Evolutionary conservation across 192 early-diverging fungal species (phyloP).

Genomic region (Rhizophagus clarus): DNA sequence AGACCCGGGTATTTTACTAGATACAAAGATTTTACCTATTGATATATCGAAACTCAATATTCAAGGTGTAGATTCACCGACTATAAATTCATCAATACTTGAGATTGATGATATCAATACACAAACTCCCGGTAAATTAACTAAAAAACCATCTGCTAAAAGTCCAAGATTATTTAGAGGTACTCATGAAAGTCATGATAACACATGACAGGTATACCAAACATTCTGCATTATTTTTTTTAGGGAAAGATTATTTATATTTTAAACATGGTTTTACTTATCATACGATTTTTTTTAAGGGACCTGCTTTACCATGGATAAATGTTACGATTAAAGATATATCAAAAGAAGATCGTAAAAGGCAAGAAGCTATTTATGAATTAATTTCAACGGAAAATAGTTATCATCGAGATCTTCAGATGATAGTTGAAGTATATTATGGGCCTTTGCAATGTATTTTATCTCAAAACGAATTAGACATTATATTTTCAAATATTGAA

Average conservation of each 20-base stretch:
- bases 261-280: neutral
- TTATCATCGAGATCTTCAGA: conserved; percentile 73
- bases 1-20: too few relatives aligned
- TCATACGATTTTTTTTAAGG: neutral
- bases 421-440: conserved; percentile 72
- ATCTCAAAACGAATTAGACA: conserved; percentile 56
- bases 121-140: neutral
- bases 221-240: neutral
- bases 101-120: neutral
- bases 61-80: conserved; percentile 10
- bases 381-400: conserved; percentile 75
- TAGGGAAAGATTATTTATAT: too few relatives aligned
- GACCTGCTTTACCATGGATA: conserved; percentile 12
- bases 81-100: neutral
- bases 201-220: neutral
- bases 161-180: conserved; percentile 26
- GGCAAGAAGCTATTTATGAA: conserved; percentile 84
- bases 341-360: conserved; percentile 64
- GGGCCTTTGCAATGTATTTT: conserved; percentile 58
- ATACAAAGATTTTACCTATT: neutral
- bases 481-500: conserved; percentile 86
- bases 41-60: conserved; percentile 2
- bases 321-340: conserved; percentile 41
- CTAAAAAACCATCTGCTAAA: neutral
- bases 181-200: neutral